These are phyloP conservation scores for Uncinocarpus reesii DNA, from an alignment of 2,329 filamentous ascomycete genomes.

Conservation along the genomic window DNA sequence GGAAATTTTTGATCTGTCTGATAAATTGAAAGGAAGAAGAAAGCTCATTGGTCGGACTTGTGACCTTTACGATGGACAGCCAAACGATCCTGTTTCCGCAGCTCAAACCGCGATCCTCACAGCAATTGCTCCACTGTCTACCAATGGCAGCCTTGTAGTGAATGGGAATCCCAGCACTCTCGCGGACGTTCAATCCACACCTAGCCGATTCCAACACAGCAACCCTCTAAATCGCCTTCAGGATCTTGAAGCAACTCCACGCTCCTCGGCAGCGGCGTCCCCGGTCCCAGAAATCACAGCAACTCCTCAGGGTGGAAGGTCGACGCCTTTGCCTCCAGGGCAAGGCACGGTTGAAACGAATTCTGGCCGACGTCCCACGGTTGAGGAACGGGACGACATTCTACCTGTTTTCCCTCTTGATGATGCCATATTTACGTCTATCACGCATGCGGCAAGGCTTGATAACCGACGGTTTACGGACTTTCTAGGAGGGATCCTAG, in stretches of 20 bases:
- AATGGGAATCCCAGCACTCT: conserved; percentile 28
- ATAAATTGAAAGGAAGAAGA: conserved; percentile 68
- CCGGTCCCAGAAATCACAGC: conserved; percentile 66
- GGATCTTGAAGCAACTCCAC: conserved; percentile 64
- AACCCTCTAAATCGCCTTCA: conserved; percentile 60
- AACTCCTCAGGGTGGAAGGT: conserved; percentile 49
- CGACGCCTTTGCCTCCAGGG: conserved; percentile 32
- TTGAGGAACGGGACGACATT: conserved; percentile 61
- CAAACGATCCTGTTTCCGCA: conserved; percentile 78
- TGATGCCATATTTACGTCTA: conserved; percentile 77
- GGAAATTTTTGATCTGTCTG: conserved; percentile 68
- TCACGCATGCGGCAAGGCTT: conserved; percentile 72
- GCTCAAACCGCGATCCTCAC: conserved; percentile 63
- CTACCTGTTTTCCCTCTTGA: conserved; percentile 78
- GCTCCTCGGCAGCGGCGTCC: conserved; percentile 75
- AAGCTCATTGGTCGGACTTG: conserved; percentile 78
- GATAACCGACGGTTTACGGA: conserved; percentile 92
- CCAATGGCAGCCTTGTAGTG: conserved; percentile 21
- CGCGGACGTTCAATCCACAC: conserved; percentile 33
- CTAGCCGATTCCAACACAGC: conserved; percentile 49
- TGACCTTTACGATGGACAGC: conserved; percentile 85
- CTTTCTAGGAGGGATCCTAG: conserved; percentile 80
- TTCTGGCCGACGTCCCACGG: conserved; percentile 28
- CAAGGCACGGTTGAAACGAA: conserved; percentile 7
- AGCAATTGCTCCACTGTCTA: conserved; percentile 37